phyloP scores from a whole-genome alignment of 176 grass and related monocot genomes.

The Aegilops tauschii region DNA sequence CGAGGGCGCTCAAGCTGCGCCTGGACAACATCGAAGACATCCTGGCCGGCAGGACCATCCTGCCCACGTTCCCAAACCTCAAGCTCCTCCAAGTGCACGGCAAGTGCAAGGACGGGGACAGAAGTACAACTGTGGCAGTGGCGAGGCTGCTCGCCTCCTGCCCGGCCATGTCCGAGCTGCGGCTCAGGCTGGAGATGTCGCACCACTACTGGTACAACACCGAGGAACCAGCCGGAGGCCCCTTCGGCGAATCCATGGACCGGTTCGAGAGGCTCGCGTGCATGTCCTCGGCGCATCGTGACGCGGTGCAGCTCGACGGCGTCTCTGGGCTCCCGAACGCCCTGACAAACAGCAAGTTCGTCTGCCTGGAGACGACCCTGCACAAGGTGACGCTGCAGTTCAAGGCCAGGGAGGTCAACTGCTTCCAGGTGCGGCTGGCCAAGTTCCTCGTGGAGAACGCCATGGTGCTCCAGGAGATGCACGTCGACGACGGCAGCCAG shows the following conservation, averaged over 20 bases:
- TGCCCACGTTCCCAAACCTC: conserved; percentile 7
- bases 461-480: conserved; percentile 10
- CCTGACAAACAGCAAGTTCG: neutral
- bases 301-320: neutral
- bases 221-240: neutral
- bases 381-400: neutral
- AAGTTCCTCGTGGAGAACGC: conserved; percentile 12
- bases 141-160: neutral
- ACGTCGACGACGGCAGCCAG: neutral
- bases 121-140: neutral
- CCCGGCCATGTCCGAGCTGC: neutral
- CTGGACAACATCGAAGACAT: neutral
- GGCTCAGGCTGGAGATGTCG: neutral
- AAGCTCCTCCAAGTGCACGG: neutral
- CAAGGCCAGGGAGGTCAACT: neutral
- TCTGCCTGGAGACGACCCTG: neutral
- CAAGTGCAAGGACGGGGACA: neutral
- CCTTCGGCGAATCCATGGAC: neutral
- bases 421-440: neutral
- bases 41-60: neutral
- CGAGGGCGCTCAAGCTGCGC: neutral
- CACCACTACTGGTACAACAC: neutral
- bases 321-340: neutral
- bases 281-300: neutral
- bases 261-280: neutral